Evolutionary conservation across 176 grass and related monocot species (phyloP), one percentile per base, ranked within the genome.

Genomic region (Calamus simplicifolius): DNA sequence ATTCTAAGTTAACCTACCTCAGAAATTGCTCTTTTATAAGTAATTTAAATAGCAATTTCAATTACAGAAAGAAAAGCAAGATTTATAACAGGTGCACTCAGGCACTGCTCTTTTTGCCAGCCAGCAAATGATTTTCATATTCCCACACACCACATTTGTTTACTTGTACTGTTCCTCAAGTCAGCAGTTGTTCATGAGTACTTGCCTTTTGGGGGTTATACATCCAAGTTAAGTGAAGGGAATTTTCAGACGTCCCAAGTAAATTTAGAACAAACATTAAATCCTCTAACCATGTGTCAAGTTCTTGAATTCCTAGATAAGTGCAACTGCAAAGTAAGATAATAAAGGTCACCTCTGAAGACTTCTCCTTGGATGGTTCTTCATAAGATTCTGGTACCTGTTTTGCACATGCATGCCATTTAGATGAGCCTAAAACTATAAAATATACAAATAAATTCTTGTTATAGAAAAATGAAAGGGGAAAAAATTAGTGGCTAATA

Each of bases 201-300:
- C 35, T 43, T 43, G 7, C 35, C 35, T 43, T 43, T 43, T 12
- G 2, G 35, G 35, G 35, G 35, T 43, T 43, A 12, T 43, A 43
- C 35, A 43, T 43, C 35, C 8, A 43, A 43, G 35, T 43, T 12
- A 2, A 10, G 35, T 43, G 8, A 43, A 12, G 35, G 35, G 35
- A 43, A 43, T 43, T 43, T 43, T 43, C 8, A 0, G 71, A 86
- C 71, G 63, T 82, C 90, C 86, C 68, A 69, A 80, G 57, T 17
- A 8, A n/a, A 55, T 68, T 60, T 65, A 55, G 35, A 8, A 72
- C 52, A 43, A 43, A 62, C 18, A 62, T 5, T 17, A 62, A 27
- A 62, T 17, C 19, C 59, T 23, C 3, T 30, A 26, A 62, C 2
- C 31, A 29, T 17, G 27, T 25, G 27, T 38, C 4, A 30, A 17